Percentiles rank a stretch among this genome's conserved stretches.
These are phyloP conservation scores for Rossbeevera mucosa DNA, from an alignment of 768 basidiomycete species.

Conservation along the genomic window DNA sequence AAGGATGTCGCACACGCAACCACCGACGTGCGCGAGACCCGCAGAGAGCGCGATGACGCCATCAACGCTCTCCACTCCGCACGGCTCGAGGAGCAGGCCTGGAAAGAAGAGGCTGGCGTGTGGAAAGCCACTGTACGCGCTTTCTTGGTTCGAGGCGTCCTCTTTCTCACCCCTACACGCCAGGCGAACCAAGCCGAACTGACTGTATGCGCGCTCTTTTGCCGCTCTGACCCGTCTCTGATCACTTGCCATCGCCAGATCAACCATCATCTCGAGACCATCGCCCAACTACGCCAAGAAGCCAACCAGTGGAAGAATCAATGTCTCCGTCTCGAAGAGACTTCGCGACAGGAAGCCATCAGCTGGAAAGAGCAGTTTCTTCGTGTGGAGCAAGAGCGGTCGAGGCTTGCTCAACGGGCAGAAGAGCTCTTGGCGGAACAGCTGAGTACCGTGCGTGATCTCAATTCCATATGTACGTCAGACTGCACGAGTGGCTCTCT, in stretches of 20 bases:
- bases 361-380: constrained; percentile 82
- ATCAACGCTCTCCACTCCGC: constrained; percentile 42
- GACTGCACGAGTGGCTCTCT: neutral
- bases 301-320: constrained; percentile 72
- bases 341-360: constrained; percentile 45
- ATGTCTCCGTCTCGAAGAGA: constrained; percentile 42
- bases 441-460: constrained; percentile 36
- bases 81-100: constrained; percentile 43
- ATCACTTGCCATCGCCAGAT: constrained; percentile 36
- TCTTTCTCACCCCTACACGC: constrained; percentile 3
- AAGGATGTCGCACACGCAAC: constrained; percentile 47
- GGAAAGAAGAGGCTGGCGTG: constrained; percentile 40
- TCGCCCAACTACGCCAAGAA: constrained; percentile 60
- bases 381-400: constrained; percentile 67
- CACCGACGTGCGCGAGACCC: constrained; percentile 44
- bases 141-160: constrained; percentile 8
- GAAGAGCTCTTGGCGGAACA: constrained; percentile 56
- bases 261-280: constrained; percentile 55
- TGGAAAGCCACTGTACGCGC: constrained; percentile 48
- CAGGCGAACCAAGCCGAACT: constrained; percentile 55
- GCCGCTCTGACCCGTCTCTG: neutral
- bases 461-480: neutral
- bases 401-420: constrained; percentile 49
- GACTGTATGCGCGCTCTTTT: constrained; percentile 38
- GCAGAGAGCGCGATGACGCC: constrained; percentile 47